Evolutionary conservation across 2,329 filamentous ascomycete genomes (phyloP).

Genomic region (Ceratocystiopsis sp.): DNA sequence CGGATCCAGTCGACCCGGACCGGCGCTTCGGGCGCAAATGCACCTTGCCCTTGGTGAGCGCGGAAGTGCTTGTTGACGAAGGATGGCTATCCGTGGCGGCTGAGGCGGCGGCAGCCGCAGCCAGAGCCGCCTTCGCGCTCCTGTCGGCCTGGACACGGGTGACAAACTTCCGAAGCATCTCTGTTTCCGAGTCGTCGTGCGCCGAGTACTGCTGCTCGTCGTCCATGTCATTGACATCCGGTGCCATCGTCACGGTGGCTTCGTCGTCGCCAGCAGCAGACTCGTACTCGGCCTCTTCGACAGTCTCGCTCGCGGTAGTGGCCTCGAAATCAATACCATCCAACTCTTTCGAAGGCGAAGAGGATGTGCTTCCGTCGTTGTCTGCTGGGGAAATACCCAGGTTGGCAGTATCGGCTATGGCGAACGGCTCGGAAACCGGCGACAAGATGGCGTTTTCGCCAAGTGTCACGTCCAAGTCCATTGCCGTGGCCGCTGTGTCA

Average conservation of each 20-base stretch:
- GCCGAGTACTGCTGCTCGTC: neutral
- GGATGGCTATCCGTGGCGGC: too few species aligned
- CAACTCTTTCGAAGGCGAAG: too few species aligned
- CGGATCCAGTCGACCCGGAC: conserved; percentile 13
- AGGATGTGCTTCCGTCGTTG: too few species aligned
- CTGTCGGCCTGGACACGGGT: conserved; percentile 18
- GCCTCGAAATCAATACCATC: too few species aligned
- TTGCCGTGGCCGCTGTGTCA: too few species aligned
- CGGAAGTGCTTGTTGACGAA: neutral
- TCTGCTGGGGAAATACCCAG: too few species aligned
- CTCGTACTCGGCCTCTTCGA: too few species aligned
- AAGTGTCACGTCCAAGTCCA: too few species aligned
- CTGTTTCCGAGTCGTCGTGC: conserved; percentile 18
- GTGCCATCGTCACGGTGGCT: neutral
- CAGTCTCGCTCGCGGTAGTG: too few species aligned
- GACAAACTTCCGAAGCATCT: conserved; percentile 19
- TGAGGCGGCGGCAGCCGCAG: neutral
- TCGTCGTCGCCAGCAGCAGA: neutral
- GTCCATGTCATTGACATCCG: neutral
- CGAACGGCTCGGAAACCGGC: too few species aligned
- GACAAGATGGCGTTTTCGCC: too few species aligned
- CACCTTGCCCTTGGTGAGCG: neutral
- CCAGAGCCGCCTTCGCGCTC: conserved; percentile 16
- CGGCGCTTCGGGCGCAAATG: conserved; percentile 11
- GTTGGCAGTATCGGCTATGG: too few species aligned